phyloP scores from a whole-genome alignment of 805 yeast species.

The Pichia sporocuriosa region DNA sequence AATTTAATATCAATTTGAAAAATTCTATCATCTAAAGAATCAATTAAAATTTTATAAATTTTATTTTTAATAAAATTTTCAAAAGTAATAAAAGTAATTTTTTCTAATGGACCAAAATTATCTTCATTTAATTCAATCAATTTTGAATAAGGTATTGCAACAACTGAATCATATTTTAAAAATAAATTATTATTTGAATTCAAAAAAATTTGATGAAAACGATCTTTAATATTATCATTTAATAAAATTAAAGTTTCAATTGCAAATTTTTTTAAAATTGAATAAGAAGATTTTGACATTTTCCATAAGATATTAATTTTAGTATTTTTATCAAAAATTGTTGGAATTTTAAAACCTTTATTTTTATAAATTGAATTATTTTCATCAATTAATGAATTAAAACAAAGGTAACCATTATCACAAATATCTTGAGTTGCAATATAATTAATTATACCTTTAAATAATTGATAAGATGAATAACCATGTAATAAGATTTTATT shows the following conservation, averaged over 20 bases:
- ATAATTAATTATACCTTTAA: constrained; percentile 80
- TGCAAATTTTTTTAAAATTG: constrained; percentile 58
- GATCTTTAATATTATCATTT: constrained; percentile 74
- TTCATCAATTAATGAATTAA: constrained; percentile 50
- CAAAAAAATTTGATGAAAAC: constrained; percentile 74
- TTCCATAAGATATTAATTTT: constrained; percentile 77
- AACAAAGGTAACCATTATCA: constrained; percentile 57
- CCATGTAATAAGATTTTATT: constrained; percentile 77
- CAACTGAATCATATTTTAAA: constrained; percentile 59
- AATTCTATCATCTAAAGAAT: constrained; percentile 50
- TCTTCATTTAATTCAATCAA: constrained; percentile 32
- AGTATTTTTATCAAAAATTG: constrained; percentile 68
- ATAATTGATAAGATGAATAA: constrained; percentile 86
- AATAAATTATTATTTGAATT: constrained; percentile 46
- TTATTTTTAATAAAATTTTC: constrained; percentile 61
- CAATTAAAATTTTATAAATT: constrained; percentile 48
- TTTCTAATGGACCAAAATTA: constrained; percentile 62
- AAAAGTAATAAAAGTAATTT: constrained; percentile 61
- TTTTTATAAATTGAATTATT: constrained; percentile 38
- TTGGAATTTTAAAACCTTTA: constrained; percentile 66
- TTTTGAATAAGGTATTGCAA: constrained; percentile 45
- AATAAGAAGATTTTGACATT: constrained; percentile 64
- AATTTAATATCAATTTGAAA: constrained; percentile 30
- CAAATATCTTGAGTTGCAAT: constrained; percentile 73
- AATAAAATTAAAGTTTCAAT: constrained; percentile 57